phyloP scores from a whole-genome alignment of 2,329 filamentous ascomycete species.

The Colletotrichum theobromicola region DNA sequence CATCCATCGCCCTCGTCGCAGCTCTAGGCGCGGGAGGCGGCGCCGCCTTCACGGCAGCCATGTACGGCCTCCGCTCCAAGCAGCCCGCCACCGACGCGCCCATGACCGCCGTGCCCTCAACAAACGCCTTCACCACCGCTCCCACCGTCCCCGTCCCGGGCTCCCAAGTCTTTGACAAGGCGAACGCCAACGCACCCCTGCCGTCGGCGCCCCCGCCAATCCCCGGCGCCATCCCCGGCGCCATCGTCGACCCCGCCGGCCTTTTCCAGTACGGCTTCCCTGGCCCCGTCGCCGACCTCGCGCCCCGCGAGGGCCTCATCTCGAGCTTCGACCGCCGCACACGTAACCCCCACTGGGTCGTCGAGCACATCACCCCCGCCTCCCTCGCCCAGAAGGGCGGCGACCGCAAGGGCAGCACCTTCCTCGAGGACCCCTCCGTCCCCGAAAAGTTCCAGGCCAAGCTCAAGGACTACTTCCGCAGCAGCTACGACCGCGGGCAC shows the following conservation, averaged over 20 bases:
- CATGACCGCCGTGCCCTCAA: conserved; percentile 25
- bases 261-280: conserved; percentile 91
- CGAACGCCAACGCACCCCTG: conserved; percentile 22
- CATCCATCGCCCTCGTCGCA: conserved; percentile 72
- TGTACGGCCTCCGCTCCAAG: conserved; percentile 61
- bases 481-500: conserved; percentile 94
- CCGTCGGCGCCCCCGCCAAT: conserved; percentile 28
- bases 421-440: conserved; percentile 80
- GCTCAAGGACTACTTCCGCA: conserved; percentile 92
- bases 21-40: conserved; percentile 78
- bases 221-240: conserved; percentile 34
- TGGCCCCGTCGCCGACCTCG: conserved; percentile 84
- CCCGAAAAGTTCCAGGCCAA: conserved; percentile 88
- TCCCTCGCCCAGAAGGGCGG: conserved; percentile 78
- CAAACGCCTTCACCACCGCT: conserved; percentile 31
- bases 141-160: conserved; percentile 55
- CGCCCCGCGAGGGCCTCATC: conserved; percentile 76
- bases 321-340: conserved; percentile 90
- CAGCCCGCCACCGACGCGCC: conserved; percentile 34
- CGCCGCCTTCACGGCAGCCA: conserved; percentile 73
- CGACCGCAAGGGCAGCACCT: conserved; percentile 83
- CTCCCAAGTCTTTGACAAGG: conserved; percentile 55
- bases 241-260: conserved; percentile 74
- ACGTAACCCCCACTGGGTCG: conserved; percentile 93
- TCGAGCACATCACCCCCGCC: conserved; percentile 92